Evolutionary conservation across 495 filamentous ascomycete genomes (phyloP).

Genomic region (Schizothecium vesticola): DNA sequence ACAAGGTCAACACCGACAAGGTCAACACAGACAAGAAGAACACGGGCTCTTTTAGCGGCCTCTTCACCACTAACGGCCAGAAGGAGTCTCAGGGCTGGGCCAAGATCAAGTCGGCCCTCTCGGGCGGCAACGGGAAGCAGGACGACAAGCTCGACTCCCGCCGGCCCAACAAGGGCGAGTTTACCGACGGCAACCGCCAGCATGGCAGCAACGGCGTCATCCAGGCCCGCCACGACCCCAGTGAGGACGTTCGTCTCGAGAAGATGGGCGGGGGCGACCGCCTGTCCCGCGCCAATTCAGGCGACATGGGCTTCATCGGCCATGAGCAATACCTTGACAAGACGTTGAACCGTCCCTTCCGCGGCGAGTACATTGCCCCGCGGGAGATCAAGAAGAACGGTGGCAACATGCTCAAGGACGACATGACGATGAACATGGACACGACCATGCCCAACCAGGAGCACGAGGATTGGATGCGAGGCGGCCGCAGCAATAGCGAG

Average conservation of each 20-base stretch:
- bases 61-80: neutral
- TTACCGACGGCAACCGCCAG: neutral
- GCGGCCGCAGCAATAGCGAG: neutral
- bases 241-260: neutral
- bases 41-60: neutral
- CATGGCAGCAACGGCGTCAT: neutral
- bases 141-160: neutral
- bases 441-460: neutral
- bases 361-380: neutral
- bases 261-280: neutral
- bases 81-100: neutral
- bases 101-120: neutral
- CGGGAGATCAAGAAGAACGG: neutral
- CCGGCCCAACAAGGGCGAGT: neutral
- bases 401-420: neutral
- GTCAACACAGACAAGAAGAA: neutral
- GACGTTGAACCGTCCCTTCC: neutral
- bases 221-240: neutral
- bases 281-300: neutral
- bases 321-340: neutral
- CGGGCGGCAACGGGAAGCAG: neutral
- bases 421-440: neutral
- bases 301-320: neutral
- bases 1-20: too few species aligned
- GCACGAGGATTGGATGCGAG: neutral